Evolutionary conservation across 1,284 basidiomycete genomes (phyloP), one percentile per base, ranked within the genome.

Genomic region (Pterulicium gracile): DNA sequence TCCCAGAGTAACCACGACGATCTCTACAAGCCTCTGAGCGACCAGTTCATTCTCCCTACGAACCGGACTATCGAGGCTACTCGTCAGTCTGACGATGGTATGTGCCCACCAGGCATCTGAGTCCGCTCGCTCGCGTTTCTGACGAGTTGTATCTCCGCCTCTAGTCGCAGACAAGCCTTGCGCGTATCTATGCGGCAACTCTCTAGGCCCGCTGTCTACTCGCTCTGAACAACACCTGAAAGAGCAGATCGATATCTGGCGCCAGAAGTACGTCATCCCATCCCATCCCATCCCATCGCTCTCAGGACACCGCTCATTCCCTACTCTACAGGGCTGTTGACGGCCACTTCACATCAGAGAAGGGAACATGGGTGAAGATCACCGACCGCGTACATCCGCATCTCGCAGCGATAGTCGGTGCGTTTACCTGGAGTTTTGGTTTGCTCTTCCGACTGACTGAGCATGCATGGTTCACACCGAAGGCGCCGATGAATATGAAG

Each of bases 101-200:
- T 51, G 60, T 51, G n/a, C n/a, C n/a, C n/a, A n/a, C n/a, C n/a
- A n/a, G n/a, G n/a, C n/a, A n/a, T n/a, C n/a, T n/a, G n/a, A n/a
- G n/a, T 35, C 34, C 41, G 13, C 23, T 35, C 20, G 17, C 44
- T n/a, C 14, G 35, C 15, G 20, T 35, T 41, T 53, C n/a, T 19
- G 13, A 35, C 18, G 12, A 13, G 7, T n/a, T 43, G 40, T 42
- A 24, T 41, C 27, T 22, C 24, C 15, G n/a, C 2, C 3, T 35
- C n/a, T n/a, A 27, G 22, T 17, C 45, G 20, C 60, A 69, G 75
- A 79, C 52, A 61, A 63, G 47, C 66, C 72, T 48, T 79, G 79
- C 60, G 79, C 84, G 35, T 99, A 98, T 64, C 80, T 99, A 44
- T 96, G 91, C 63, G 96, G 95, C 41, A 98, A 99, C 68, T 97